Base-by-base conservation (phyloP, 163 green algal genomes). In the Scenedesmus sp. region DNA sequence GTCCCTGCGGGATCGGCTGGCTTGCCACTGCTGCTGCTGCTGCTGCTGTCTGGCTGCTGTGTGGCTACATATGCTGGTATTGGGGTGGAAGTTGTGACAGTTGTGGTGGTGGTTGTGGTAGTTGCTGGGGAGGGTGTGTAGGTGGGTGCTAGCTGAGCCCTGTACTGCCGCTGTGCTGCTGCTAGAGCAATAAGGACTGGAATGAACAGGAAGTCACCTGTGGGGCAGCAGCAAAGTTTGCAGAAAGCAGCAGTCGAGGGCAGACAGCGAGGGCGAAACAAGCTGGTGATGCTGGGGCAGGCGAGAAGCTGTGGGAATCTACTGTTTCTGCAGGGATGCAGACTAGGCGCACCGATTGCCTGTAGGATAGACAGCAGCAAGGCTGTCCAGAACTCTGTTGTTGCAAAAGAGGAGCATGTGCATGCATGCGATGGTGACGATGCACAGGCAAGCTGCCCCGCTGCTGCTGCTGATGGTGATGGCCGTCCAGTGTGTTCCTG, bases 131-230 rank as follows among this genome's bases (percentile, higher is more conserved):
- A 34, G 1, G 62, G 62, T 16, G 23, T 79, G 23, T 79, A 79
- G 23, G 70, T 16, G 12, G 70, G 23, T n/a, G 20, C 23, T 13
- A 79, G 23, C 70, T 79, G 70, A 15, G 70, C 70, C 46, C 70
- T 46, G 70, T 79, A 79, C 70, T 79, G 70, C 70, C 70, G 70
- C 70, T 79, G 70, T n/a, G 23, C 23, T 79, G 70, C 70, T 79
- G 70, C 70, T 79, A 79, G 23, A 46, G 70, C 70, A 3, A 79
- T 79, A 2, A 79, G 70, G 2, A 8, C 70, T 79, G 70, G 70
- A 5, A 79, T 79, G 5, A 79, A 6, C 70, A 79, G 23, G 70
- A 79, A 79, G 70, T 79, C 70, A 79, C 70, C 70, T 79, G 70
- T 79, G 4, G 34, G 34, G 3, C 3, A 13, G 23, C 1, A 2